Conservation (phyloP, 768 basidiomycete species). For the Phanerodontia chrysosporium region DNA sequence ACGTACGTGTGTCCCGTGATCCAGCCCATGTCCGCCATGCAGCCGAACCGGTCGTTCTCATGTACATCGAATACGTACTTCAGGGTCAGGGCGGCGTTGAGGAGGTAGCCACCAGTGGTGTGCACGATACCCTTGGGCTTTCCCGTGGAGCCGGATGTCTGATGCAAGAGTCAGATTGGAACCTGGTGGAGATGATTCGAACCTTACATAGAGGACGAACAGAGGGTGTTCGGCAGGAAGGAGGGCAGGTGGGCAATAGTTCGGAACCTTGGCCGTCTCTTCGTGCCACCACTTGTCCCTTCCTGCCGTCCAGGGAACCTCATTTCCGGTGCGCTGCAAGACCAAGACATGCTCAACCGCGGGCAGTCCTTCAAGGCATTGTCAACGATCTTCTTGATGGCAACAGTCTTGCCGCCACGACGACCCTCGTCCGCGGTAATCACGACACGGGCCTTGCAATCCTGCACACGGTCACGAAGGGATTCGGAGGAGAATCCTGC, state of each 20-base stretch:
- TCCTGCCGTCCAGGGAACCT: slow-evolving; percentile 74
- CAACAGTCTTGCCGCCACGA: slow-evolving; percentile 91
- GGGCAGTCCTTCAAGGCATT: slow-evolving; percentile 79
- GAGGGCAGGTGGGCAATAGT: slow-evolving; percentile 82
- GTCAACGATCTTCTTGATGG: slow-evolving; percentile 90
- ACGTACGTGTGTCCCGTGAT: slow-evolving; percentile 88
- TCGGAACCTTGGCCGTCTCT: slow-evolving; percentile 75
- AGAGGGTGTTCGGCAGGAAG: slow-evolving; percentile 91
- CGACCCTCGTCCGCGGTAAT: slow-evolving; percentile 94
- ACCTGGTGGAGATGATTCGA: neutral
- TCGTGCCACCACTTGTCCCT: slow-evolving; percentile 98
- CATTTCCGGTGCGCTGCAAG: slow-evolving; percentile 78
- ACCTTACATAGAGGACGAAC: slow-evolving; percentile 93
- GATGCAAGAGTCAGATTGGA: neutral
- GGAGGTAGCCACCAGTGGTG: slow-evolving; percentile 84
- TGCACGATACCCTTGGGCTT: slow-evolving; percentile 97
- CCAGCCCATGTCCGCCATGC: slow-evolving; percentile 99
- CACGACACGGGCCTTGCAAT: slow-evolving; percentile 81
- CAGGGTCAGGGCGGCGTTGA: slow-evolving; percentile 85
- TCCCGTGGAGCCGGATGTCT: slow-evolving; percentile 93
- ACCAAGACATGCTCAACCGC: slow-evolving; percentile 87
- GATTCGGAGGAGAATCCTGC: slow-evolving; percentile 95
- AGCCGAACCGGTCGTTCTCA: slow-evolving; percentile 88
- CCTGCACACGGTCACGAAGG: slow-evolving; percentile 84
- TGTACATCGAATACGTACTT: slow-evolving; percentile 98